These are phyloP conservation scores for Ajuga chamaepitys DNA, from an alignment of 257 asterid genomes.

Conservation along the genomic window DNA sequence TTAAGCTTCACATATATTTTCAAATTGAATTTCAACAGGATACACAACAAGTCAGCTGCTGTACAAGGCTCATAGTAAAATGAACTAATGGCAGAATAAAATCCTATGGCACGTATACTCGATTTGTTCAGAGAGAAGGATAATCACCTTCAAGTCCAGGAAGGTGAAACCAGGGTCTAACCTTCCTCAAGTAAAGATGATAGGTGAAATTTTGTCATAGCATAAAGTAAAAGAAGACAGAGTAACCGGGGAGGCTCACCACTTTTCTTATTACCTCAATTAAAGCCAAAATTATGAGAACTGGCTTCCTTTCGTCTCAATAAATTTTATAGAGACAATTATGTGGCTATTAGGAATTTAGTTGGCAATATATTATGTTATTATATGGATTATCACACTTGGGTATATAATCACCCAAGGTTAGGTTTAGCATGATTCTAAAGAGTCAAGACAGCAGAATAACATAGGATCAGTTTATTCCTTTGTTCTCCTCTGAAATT, in stretches of 20 bases:
- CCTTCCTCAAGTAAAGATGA: background rate
- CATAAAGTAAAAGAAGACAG: background rate
- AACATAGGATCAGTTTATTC: background rate
- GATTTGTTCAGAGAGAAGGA: background rate
- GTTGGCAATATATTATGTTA: background rate
- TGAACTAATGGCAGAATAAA: background rate
- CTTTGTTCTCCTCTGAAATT: background rate
- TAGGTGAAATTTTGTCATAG: background rate
- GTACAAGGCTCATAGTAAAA: background rate
- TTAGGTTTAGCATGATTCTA: background rate
- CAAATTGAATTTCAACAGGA: background rate
- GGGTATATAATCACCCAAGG: background rate
- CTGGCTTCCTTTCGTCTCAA: background rate
- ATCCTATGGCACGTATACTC: background rate
- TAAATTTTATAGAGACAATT: background rate
- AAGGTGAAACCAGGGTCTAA: background rate
- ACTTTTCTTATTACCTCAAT: background rate
- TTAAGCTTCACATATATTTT: background rate
- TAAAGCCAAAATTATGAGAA: background rate
- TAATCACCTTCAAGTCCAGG: background rate
- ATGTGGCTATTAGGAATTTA: background rate
- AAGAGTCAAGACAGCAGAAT: background rate
- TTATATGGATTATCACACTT: background rate
- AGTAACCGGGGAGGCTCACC: background rate
- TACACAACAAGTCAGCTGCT: background rate